These are phyloP conservation scores for Gossypium turneri DNA, from an alignment of 345 rosid genomes.

Conservation along the genomic window DNA sequence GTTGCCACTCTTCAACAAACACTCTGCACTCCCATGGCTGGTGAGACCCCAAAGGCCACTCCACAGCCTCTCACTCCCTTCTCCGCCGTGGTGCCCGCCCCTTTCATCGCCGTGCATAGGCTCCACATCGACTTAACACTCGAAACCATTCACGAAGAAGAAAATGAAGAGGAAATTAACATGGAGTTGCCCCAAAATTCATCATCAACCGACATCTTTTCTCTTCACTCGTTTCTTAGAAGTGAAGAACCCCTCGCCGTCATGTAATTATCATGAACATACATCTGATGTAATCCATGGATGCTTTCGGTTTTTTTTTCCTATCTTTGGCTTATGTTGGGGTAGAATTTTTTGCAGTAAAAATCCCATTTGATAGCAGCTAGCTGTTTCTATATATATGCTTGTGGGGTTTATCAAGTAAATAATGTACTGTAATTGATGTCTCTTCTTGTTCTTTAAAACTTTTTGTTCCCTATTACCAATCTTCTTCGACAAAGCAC, in stretches of 20 bases:
- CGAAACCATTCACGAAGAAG: slow-evolving; percentile 38
- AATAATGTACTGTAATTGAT: background rate
- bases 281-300: background rate
- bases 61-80: slow-evolving; percentile 23
- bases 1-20: background rate
- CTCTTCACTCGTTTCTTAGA: slow-evolving; percentile 21
- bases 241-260: slow-evolving; percentile 3
- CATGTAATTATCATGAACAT: background rate
- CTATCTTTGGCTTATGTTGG: background rate
- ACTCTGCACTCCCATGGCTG: slow-evolving; percentile 3
- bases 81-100: slow-evolving; percentile 32
- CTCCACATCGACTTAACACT: slow-evolving; percentile 14
- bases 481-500: background rate
- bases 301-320: background rate
- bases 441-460: background rate
- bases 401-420: background rate
- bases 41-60: background rate
- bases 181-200: background rate
- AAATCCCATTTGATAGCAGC: background rate
- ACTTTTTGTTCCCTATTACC: background rate
- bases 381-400: background rate
- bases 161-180: slow-evolving; percentile 24
- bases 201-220: slow-evolving; percentile 4
- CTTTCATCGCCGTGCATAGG: slow-evolving; percentile 9
- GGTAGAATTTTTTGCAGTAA: background rate